Evolutionary conservation across 345 rosid genomes (phyloP).

Genomic region (Fremontodendron californicum): DNA sequence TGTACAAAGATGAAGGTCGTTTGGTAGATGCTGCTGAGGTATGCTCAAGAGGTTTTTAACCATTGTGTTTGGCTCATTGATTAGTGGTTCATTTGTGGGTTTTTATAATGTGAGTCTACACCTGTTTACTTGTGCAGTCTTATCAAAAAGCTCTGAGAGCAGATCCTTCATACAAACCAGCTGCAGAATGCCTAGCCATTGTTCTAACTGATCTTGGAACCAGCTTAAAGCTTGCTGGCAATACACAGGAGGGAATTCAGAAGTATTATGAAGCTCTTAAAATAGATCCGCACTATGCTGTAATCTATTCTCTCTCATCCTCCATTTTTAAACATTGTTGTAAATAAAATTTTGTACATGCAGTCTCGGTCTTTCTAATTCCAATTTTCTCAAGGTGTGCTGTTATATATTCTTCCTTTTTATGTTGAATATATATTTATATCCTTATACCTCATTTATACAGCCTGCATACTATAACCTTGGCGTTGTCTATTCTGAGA

Average conservation of each 20-base stretch:
- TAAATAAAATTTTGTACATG: not conserved
- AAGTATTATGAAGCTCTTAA: constrained; percentile 98
- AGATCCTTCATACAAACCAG: constrained; percentile 86
- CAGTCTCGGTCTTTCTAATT: not conserved
- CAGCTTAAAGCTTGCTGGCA: constrained; percentile 93
- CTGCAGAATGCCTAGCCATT: constrained; percentile 93
- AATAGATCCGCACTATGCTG: constrained; percentile 97
- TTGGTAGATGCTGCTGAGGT: constrained; percentile 97
- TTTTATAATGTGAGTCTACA: not conserved
- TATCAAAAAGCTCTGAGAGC: constrained; percentile 91
- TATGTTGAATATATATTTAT: not conserved
- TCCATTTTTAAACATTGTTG: not conserved
- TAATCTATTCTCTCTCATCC: constrained; percentile 32
- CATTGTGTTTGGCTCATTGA: not conserved
- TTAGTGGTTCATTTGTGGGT: not conserved
- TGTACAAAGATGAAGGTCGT: constrained; percentile 95
- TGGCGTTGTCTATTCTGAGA: constrained; percentile 97
- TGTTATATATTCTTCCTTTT: not conserved
- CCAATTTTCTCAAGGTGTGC: not conserved
- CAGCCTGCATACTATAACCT: constrained; percentile 99
- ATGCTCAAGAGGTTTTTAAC: constrained; percentile 4
- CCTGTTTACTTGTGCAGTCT: constrained; percentile 42
- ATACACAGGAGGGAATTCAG: constrained; percentile 92
- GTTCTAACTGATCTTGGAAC: constrained; percentile 98
- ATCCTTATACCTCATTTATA: constrained; percentile 23